Evolutionary conservation across 1,139 yeast species (phyloP), one percentile per base, ranked within the genome.

Genomic region (Taiozyma onychis): DNA sequence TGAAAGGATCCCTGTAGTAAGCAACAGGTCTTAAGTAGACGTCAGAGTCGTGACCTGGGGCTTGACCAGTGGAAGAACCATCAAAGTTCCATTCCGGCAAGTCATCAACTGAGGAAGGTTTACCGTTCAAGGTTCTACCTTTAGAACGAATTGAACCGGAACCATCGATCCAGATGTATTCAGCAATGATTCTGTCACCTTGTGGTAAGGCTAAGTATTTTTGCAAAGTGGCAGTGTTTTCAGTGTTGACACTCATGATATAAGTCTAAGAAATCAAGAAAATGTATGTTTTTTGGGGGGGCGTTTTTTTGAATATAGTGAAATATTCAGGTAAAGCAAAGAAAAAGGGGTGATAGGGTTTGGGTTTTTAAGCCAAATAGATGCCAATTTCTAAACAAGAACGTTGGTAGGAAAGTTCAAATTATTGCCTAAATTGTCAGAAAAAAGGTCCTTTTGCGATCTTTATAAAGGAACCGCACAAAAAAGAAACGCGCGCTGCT

Each of bases 41-140:
- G 69, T 93, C 99, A 48, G 98, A 90, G 76, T 93, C 93, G 71
- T 88, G 85, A 62, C 99, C 99, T 65, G 98, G 97, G 52, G 99
- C 99, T 78, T 93, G 99, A 60, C 89, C 93, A 48, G 99, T 93
- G 35, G 98, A 90, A 45, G 98, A 91, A 73, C 99, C 99, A 71
- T 93, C 99, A 66, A 93, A 93, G 81, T 93, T 93, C 99, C 99
- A 93, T 73, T 91, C 97, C 61, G 98, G 97, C 62, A 93, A 79
- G 66, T 93, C 96, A 57, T 88, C 95, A 51, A 88, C 77, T 44
- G 85, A 75, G 46, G 80, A 66, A 52, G 95, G 88, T 65, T 74
- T 78, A 73, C 83, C 81, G 65, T 64, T 64, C 61, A 93, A 76
- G 52, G 98, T 93, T 74, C 84, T 88, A 74, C 96, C 89, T 77